A percentile compares a stretch with the other conserved stretches of the same genome.
Conservation (phyloP, 2,329 filamentous ascomycete genomes). For the Verticillium dahliae region DNA sequence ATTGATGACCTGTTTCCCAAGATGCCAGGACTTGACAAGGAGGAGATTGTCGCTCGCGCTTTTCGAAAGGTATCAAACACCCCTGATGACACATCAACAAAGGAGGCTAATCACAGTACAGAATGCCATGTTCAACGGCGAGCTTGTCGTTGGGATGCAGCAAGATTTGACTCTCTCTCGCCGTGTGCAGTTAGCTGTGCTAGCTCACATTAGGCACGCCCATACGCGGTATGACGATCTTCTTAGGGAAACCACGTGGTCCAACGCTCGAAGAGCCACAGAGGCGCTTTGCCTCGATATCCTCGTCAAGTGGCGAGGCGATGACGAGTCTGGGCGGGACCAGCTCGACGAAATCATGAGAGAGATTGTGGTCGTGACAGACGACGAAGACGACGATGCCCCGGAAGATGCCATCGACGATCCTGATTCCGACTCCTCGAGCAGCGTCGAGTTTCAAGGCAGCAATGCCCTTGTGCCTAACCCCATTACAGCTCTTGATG, state of each 20-base stretch:
- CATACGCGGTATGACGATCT: constrained; percentile 60
- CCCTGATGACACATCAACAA: neutral
- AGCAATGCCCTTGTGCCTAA: constrained; percentile 2
- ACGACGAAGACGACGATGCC: constrained; percentile 42
- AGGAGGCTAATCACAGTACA: constrained; percentile 18
- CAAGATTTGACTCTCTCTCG: constrained; percentile 50
- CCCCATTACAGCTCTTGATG: constrained; percentile 1
- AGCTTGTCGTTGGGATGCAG: constrained; percentile 52
- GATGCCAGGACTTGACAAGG: constrained; percentile 58
- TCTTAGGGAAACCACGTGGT: constrained; percentile 50
- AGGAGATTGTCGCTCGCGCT: constrained; percentile 54
- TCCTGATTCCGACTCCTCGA: constrained; percentile 21
- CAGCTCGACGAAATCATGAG: constrained; percentile 61
- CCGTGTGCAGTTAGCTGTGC: constrained; percentile 57
- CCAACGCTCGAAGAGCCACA: constrained; percentile 54
- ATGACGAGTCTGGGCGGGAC: constrained; percentile 62
- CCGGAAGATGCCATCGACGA: constrained; percentile 22
- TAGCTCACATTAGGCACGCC: constrained; percentile 61
- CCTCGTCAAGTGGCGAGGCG: constrained; percentile 66
- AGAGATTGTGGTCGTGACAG: constrained; percentile 62
- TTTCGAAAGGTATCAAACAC: constrained; percentile 49
- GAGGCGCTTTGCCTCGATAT: constrained; percentile 56
- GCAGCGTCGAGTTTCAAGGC: neutral
- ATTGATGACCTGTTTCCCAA: constrained; percentile 58
- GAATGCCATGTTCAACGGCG: constrained; percentile 44